A percentile compares a stretch with the other conserved stretches of the same genome.
Evolutionary conservation across 768 basidiomycete genomes (phyloP).

Genomic region (Termitomyces sp.): DNA sequence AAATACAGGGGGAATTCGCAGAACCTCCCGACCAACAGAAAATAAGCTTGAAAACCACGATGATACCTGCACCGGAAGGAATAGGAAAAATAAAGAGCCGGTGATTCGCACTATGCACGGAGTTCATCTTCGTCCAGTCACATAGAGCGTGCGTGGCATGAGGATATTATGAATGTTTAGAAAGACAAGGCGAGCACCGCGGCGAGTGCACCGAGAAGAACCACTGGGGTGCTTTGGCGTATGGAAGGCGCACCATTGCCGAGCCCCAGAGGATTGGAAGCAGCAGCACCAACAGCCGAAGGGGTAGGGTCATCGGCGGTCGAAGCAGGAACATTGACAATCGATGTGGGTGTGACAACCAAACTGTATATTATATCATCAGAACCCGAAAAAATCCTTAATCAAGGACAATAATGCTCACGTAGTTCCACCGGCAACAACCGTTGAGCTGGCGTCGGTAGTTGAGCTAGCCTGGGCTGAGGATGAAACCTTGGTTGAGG

Average conservation of each 20-base stretch:
- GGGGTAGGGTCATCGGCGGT: conserved; percentile 1
- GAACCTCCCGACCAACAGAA: conserved; percentile 8
- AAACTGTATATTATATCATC: conserved; percentile 12
- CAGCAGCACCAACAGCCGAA: conserved; percentile 34
- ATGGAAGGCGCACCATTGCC: conserved; percentile 25
- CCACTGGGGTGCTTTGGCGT: conserved; percentile 34
- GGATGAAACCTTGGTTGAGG: conserved; percentile 8
- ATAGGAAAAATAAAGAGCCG: conserved; percentile 5
- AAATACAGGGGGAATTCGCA: conserved; percentile 12
- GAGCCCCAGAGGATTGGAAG: conserved; percentile 25
- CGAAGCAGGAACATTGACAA: conserved; percentile 7
- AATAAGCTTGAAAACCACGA: neutral
- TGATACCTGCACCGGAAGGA: conserved; percentile 14
- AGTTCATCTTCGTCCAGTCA: conserved; percentile 9
- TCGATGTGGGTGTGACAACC: conserved; percentile 15
- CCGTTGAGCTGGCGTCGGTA: conserved; percentile 5
- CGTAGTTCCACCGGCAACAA: conserved; percentile 11
- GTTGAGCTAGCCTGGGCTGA: neutral
- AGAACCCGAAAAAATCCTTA: neutral
- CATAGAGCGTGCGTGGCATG: conserved; percentile 12
- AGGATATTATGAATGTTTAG: conserved; percentile 24
- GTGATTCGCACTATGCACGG: conserved; percentile 14
- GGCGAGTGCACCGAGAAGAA: conserved; percentile 34
- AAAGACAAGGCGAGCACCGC: conserved; percentile 31
- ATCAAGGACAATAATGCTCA: conserved; percentile 1